These are phyloP conservation scores for Candida arabinofermentans DNA, from an alignment of 805 yeast species.

Conservation along the genomic window DNA sequence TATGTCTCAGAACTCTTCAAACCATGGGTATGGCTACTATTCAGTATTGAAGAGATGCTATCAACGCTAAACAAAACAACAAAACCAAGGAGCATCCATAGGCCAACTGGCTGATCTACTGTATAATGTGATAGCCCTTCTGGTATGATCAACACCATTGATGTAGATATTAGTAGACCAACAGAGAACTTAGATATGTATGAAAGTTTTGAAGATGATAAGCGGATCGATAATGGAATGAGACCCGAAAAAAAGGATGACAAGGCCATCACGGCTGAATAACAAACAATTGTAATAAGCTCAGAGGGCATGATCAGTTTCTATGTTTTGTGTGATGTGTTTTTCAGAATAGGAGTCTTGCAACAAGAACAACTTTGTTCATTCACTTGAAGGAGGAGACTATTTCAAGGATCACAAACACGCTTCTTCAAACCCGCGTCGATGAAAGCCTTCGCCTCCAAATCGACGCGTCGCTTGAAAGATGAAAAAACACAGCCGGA, in stretches of 20 bases:
- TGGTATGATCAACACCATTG: constrained; percentile 57
- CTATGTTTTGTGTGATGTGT: no score
- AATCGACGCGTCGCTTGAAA: no score
- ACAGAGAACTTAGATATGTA: constrained; percentile 48
- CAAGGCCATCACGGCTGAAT: constrained; percentile 21
- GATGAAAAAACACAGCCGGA: no score
- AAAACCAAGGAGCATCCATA: constrained; percentile 51
- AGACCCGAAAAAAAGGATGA: constrained; percentile 29
- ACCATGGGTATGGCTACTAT: not conserved
- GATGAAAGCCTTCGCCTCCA: no score
- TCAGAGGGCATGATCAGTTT: no score
- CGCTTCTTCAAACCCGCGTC: no score
- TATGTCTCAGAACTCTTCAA: not conserved
- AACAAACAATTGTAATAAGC: constrained; percentile 13
- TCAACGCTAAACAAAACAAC: constrained; percentile 50
- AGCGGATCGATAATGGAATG: constrained; percentile 22
- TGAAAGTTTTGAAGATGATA: constrained; percentile 29
- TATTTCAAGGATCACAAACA: no score
- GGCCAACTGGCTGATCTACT: constrained; percentile 36
- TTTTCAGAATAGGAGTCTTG: no score
- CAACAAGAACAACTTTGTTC: no score
- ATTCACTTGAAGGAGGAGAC: no score
- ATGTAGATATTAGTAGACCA: constrained; percentile 60
- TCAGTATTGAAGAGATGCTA: constrained; percentile 15
- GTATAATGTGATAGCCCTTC: constrained; percentile 50